A percentile compares a stretch with the other conserved stretches of the same genome.
Evolutionary conservation across 495 filamentous ascomycete genomes (phyloP).

Genomic region (Xylaria castorea): DNA sequence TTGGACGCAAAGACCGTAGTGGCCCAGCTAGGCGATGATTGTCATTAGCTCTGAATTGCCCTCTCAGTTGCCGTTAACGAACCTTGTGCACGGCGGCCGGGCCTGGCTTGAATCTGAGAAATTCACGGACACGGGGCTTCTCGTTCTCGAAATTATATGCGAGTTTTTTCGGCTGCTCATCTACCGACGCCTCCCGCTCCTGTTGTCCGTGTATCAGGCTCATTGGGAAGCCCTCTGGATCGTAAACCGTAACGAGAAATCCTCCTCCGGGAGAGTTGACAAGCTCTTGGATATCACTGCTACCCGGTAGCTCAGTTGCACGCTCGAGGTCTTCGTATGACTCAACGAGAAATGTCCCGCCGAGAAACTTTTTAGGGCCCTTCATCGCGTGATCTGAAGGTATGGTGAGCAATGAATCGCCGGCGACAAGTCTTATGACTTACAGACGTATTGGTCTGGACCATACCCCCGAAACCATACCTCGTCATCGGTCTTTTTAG

Average conservation of each 20-base stretch:
- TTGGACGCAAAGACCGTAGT: conserved; percentile 62
- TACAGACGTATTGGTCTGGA: conserved; percentile 48
- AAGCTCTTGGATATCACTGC: conserved; percentile 42
- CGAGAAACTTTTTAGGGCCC: conserved; percentile 47
- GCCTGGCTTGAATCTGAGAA: conserved; percentile 52
- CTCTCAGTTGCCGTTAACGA: conserved; percentile 7
- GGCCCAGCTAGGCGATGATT: conserved; percentile 52
- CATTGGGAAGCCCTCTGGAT: conserved; percentile 53
- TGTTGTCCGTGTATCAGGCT: conserved; percentile 54
- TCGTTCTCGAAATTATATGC: conserved; percentile 43
- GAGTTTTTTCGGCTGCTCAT: conserved; percentile 44
- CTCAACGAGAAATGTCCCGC: conserved; percentile 50
- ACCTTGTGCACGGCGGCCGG: conserved; percentile 65
- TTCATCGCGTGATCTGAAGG: conserved; percentile 44
- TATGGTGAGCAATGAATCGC: not conserved
- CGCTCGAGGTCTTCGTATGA: conserved; percentile 50
- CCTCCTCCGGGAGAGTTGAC: conserved; percentile 54
- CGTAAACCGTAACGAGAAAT: conserved; percentile 47
- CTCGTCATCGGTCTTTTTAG: conserved; percentile 40
- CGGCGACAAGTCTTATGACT: not conserved
- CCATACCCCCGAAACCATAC: conserved; percentile 55
- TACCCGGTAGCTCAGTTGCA: conserved; percentile 39
- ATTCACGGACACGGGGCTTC: conserved; percentile 41
- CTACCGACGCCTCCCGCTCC: conserved; percentile 31
- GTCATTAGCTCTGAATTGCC: not conserved